Percentiles rank a stretch among this genome's conserved stretches.
These are phyloP conservation scores for Phytopythium chamaehyphon DNA, from an alignment of 352 stramenopile species.

Conservation along the genomic window DNA sequence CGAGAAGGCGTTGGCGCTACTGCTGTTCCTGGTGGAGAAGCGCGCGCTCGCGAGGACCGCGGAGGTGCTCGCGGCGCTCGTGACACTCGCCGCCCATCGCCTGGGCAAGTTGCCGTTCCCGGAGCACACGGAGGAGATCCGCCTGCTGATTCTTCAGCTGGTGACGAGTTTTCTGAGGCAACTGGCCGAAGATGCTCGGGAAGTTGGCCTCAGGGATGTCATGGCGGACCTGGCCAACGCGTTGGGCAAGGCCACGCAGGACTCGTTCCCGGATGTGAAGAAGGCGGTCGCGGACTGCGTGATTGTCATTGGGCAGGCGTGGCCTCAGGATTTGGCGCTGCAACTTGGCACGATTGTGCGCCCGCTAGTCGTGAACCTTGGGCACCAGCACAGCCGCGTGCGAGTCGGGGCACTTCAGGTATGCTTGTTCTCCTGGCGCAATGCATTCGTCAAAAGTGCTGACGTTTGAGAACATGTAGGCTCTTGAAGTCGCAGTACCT, in stretches of 20 bases:
- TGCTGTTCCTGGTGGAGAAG: constrained; percentile 54
- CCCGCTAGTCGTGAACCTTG: constrained; percentile 62
- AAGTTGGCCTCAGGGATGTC: constrained; percentile 37
- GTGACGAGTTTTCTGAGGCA: constrained; percentile 51
- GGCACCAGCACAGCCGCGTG: constrained; percentile 80
- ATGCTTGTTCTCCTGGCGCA: no score
- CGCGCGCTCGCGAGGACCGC: constrained; percentile 38
- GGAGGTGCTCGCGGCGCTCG: constrained; percentile 38
- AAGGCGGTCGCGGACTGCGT: constrained; percentile 64
- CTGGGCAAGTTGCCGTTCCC: constrained; percentile 74
- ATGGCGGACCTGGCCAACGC: constrained; percentile 67
- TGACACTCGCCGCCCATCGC: constrained; percentile 41
- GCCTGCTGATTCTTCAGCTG: constrained; percentile 63
- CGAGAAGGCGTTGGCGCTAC: constrained; percentile 55
- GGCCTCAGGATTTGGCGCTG: constrained; percentile 53
- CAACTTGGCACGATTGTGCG: constrained; percentile 68
- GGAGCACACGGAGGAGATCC: constrained; percentile 81
- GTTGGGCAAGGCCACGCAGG: constrained; percentile 63
- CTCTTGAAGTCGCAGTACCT: constrained; percentile 61
- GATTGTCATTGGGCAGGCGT: constrained; percentile 46
- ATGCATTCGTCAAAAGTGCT: no score
- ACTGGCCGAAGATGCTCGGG: constrained; percentile 14
- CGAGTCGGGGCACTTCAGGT: constrained; percentile 69
- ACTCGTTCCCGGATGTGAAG: constrained; percentile 82
- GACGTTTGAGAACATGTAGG: constrained; percentile 12